These are phyloP conservation scores for Bruguiera sexangula DNA, from an alignment of 345 rosid genomes.

Conservation along the genomic window DNA sequence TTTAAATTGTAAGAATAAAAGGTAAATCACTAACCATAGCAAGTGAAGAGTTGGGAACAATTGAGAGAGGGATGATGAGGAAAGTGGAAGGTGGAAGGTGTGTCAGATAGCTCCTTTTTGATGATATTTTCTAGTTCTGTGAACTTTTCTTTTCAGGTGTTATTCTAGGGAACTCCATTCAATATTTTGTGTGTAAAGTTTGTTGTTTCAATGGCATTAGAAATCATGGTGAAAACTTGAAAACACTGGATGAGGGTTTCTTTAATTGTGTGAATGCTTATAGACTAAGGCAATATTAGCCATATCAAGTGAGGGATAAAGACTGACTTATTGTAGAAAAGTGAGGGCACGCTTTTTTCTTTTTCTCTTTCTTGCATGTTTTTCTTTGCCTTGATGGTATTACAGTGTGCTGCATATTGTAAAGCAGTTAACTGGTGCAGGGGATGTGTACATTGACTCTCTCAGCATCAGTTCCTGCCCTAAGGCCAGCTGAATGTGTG, in stretches of 20 bases:
- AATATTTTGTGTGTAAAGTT: not conserved
- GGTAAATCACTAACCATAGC: too few species aligned
- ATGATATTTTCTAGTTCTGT: not conserved
- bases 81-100: not conserved
- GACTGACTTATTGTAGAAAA: too few species aligned
- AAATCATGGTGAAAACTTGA: not conserved
- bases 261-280: not conserved
- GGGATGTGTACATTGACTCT: conserved; percentile 85
- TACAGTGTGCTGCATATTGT: conserved; percentile 11
- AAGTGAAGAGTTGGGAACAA: not conserved
- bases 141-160: not conserved
- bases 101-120: not conserved
- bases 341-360: not conserved
- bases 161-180: not conserved
- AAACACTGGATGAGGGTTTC: not conserved
- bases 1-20: too few species aligned
- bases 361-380: not conserved
- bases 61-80: not conserved
- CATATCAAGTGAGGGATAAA: not conserved
- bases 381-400: not conserved
- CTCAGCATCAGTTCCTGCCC: conserved; percentile 70
- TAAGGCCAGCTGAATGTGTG: conserved; percentile 65
- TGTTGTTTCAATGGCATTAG: not conserved
- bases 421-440: conserved; percentile 33
- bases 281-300: not conserved